phyloP scores from a whole-genome alignment of 805 yeast genomes.

The Candida krabiensis region DNA sequence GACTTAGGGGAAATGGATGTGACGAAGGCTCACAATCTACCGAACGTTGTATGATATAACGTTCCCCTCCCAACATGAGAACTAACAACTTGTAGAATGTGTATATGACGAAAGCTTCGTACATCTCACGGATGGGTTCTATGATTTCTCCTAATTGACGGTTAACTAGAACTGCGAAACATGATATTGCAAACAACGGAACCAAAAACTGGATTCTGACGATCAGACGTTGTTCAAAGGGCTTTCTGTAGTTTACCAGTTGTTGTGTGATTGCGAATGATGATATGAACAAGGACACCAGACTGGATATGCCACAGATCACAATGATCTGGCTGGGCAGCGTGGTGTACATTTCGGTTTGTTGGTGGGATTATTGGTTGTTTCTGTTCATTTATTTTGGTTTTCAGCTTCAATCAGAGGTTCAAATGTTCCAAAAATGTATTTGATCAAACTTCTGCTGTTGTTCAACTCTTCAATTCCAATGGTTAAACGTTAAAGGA shows the following conservation, averaged over 20 bases:
- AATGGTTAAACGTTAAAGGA: too few relatives aligned
- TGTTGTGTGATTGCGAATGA: conserved; percentile 50
- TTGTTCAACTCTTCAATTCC: too few relatives aligned
- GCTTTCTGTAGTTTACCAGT: conserved; percentile 76
- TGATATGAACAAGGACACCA: conserved; percentile 40
- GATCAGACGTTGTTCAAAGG: conserved; percentile 81
- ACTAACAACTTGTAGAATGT: conserved; percentile 86
- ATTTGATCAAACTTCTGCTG: too few relatives aligned
- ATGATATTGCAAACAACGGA: conserved; percentile 75
- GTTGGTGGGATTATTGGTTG: too few relatives aligned
- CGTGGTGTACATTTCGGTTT: conserved; percentile 4
- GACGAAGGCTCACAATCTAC: conserved; percentile 67
- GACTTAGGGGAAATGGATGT: conserved; percentile 60
- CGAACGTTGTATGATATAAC: conserved; percentile 63
- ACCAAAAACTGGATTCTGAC: conserved; percentile 80
- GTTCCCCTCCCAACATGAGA: conserved; percentile 87
- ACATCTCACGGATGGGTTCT: conserved; percentile 82
- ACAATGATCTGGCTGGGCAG: conserved; percentile 16
- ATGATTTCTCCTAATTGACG: conserved; percentile 46
- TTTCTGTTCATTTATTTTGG: neutral
- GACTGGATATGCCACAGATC: conserved; percentile 25
- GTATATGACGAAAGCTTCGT: conserved; percentile 95
- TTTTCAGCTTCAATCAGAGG: too few relatives aligned
- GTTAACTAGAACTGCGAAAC: conserved; percentile 56
- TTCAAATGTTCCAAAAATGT: too few relatives aligned